A percentile compares a stretch with the other conserved stretches of the same genome.
phyloP scores from a whole-genome alignment of 805 yeast genomes.

The Candida sphagnicola region DNA sequence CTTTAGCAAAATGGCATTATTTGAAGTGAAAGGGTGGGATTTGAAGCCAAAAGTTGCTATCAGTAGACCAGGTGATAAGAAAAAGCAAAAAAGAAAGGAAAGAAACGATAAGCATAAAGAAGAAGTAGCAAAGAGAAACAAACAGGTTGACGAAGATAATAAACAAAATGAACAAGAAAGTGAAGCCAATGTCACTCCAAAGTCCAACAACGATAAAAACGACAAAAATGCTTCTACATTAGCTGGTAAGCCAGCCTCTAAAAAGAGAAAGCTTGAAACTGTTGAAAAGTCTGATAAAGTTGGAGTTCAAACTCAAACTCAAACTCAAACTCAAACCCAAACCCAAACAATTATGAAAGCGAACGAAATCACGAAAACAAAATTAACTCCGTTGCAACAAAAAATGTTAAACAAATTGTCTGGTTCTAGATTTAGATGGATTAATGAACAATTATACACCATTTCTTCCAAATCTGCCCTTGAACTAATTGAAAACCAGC shows the following conservation, averaged over 20 bases:
- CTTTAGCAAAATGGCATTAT: constrained; percentile 52
- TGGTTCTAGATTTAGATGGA: constrained; percentile 97
- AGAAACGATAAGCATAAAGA: constrained; percentile 7
- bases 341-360: no score
- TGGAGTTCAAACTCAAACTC: no score
- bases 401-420: constrained; percentile 93
- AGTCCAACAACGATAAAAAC: constrained; percentile 6
- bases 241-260: neutral
- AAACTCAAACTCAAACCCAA: no score
- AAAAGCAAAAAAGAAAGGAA: constrained; percentile 22
- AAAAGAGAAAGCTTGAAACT: constrained; percentile 8
- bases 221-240: constrained; percentile 3
- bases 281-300: constrained; percentile 4
- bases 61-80: constrained; percentile 31
- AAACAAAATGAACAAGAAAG: constrained; percentile 7
- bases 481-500: constrained; percentile 69
- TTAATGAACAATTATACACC: constrained; percentile 94
- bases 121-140: constrained; percentile 13
- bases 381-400: constrained; percentile 82
- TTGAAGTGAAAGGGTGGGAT: constrained; percentile 82
- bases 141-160: constrained; percentile 8
- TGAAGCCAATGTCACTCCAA: constrained; percentile 6
- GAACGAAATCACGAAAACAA: constrained; percentile 11
- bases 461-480: constrained; percentile 75
- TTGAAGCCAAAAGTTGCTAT: constrained; percentile 51